A percentile compares a stretch with the other conserved stretches of the same genome.
Evolutionary conservation across 75 land plant species (phyloP).

Genomic region (Picea glauca): DNA sequence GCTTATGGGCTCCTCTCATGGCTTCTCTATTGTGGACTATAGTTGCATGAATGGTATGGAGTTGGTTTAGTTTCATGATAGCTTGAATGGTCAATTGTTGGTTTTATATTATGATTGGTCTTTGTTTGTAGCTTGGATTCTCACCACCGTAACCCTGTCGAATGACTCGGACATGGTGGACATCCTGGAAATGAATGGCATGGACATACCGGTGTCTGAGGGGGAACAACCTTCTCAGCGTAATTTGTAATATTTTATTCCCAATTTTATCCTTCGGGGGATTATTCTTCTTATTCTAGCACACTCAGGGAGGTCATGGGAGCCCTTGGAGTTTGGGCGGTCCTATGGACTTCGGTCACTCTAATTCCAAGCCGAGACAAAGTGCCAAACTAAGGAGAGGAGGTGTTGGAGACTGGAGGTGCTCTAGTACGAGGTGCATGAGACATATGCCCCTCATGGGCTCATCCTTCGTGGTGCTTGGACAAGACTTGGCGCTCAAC

Average conservation of each 20-base stretch:
- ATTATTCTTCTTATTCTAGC: constrained; percentile 81
- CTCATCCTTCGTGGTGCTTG: too few species aligned
- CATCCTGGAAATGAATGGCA: constrained; percentile 96
- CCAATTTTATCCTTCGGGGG: constrained; percentile 95
- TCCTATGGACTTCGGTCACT: constrained; percentile 97
- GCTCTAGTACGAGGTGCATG: constrained; percentile 2
- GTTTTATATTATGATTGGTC: too few species aligned
- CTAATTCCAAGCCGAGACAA: constrained; percentile 74
- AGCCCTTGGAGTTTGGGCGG: constrained; percentile 97
- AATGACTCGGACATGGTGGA: constrained; percentile 98
- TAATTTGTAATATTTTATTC: constrained; percentile 87
- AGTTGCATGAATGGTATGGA: too few species aligned
- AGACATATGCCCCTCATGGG: too few species aligned
- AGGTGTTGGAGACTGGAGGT: constrained; percentile 95
- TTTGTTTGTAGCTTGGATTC: neutral
- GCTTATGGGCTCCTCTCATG: too few species aligned
- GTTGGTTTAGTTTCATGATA: too few species aligned
- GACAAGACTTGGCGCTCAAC: too few species aligned
- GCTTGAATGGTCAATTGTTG: too few species aligned
- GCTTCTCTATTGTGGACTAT: too few species aligned
- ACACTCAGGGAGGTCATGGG: constrained; percentile 84
- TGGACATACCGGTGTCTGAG: constrained; percentile 95
- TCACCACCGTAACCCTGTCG: constrained; percentile 81
- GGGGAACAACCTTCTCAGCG: constrained; percentile 79
- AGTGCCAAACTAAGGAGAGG: constrained; percentile 14